These are phyloP conservation scores for Trichophyton rubrum DNA, from an alignment of 2,329 filamentous ascomycete genomes.

Conservation along the genomic window DNA sequence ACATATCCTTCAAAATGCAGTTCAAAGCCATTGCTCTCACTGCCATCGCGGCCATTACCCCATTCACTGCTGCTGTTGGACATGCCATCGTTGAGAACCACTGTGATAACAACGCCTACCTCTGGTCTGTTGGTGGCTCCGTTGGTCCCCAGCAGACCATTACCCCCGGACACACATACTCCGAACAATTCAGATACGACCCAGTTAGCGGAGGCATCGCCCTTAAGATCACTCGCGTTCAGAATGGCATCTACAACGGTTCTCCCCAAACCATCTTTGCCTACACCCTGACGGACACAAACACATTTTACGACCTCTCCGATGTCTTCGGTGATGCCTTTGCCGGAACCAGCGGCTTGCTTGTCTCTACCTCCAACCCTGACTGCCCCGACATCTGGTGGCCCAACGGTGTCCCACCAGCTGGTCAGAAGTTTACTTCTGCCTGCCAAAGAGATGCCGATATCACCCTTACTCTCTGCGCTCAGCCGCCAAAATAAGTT, in stretches of 20 bases:
- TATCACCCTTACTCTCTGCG: conserved; percentile 10
- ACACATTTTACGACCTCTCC: conserved; percentile 33
- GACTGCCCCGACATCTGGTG: conserved; percentile 8
- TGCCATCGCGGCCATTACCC: conserved; percentile 11
- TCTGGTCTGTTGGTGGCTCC: conserved; percentile 27
- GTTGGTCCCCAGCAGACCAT: conserved; percentile 19
- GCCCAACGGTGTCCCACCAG: conserved; percentile 9
- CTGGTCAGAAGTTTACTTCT: conserved; percentile 5
- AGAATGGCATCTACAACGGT: conserved; percentile 26
- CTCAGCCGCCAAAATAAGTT: background rate
- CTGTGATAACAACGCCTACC: conserved; percentile 23
- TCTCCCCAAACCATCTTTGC: conserved; percentile 31
- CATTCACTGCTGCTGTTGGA: conserved; percentile 23
- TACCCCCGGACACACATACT: conserved; percentile 23
- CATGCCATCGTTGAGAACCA: conserved; percentile 25
- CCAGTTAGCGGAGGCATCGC: conserved; percentile 30
- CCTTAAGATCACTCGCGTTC: conserved; percentile 29
- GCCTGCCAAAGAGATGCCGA: conserved; percentile 7
- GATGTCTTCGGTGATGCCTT: conserved; percentile 35
- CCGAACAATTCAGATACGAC: conserved; percentile 26
- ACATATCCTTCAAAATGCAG: conserved; percentile 8
- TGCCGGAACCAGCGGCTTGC: conserved; percentile 14
- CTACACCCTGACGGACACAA: conserved; percentile 27
- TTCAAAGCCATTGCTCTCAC: conserved; percentile 10
- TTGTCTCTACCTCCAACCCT: conserved; percentile 4